Conservation (phyloP, 257 asterid species). For the Forsythia suspensa region DNA sequence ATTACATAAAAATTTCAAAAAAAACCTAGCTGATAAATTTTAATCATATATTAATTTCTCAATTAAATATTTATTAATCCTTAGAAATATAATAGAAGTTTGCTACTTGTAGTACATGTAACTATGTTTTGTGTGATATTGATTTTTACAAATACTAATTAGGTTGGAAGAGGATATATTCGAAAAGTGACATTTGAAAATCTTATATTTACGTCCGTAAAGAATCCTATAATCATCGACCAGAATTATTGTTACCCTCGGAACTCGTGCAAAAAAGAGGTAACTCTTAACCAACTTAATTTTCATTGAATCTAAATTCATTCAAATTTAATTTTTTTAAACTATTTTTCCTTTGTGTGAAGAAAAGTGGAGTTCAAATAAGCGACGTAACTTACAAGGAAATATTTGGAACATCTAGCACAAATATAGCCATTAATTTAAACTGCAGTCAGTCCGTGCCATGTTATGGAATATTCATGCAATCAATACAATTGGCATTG, state of each 20-base stretch:
- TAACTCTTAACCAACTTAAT: conserved; percentile 11
- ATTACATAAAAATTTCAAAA: neutral
- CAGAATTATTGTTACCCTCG: conserved; percentile 51
- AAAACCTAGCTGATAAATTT: too few relatives aligned
- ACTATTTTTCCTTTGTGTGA: neutral
- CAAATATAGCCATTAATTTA: conserved; percentile 48
- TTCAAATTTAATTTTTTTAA: neutral
- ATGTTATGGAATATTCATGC: conserved; percentile 45
- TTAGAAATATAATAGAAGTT: too few relatives aligned
- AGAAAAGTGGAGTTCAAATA: conserved; percentile 63
- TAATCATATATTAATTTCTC: too few relatives aligned
- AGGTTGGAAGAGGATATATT: conserved; percentile 65
- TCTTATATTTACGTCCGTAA: conserved; percentile 40
- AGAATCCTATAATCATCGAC: conserved; percentile 67
- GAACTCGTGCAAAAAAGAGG: conserved; percentile 43
- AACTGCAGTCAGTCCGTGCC: conserved; percentile 59
- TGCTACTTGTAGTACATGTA: too few relatives aligned
- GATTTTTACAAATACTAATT: neutral
- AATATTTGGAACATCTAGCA: conserved; percentile 50
- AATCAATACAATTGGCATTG: conserved; percentile 33
- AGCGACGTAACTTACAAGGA: conserved; percentile 43
- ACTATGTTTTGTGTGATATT: too few relatives aligned
- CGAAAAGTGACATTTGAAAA: conserved; percentile 44
- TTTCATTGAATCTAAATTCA: neutral
- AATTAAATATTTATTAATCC: neutral